Conservation (phyloP, 345 rosid species). For the Citrus australasica region DNA sequence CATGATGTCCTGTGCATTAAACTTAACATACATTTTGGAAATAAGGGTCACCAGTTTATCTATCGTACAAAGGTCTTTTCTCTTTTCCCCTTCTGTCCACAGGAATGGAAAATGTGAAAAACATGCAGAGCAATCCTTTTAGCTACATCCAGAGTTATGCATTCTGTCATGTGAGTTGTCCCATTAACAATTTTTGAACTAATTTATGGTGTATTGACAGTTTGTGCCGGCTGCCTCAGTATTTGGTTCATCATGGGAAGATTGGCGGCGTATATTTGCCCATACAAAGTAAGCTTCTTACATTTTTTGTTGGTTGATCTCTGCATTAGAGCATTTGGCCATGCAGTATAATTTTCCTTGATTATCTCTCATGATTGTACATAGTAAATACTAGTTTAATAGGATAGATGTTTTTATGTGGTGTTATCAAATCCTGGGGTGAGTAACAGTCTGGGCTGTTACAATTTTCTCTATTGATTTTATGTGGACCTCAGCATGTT, state of each 20-base stretch:
- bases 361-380: not conserved
- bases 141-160: not conserved
- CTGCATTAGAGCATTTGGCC: not conserved
- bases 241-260: conserved; percentile 68
- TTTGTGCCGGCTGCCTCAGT: conserved; percentile 70
- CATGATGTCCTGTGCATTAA: not conserved
- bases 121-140: not conserved
- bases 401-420: not conserved
- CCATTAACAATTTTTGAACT: not conserved
- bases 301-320: not conserved
- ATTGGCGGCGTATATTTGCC: conserved; percentile 69
- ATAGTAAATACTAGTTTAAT: not conserved
- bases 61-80: not conserved
- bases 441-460: not conserved
- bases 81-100: not conserved
- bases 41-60: not conserved
- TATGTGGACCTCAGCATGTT: not conserved
- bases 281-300: conserved; percentile 45
- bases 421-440: not conserved
- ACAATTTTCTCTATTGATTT: not conserved
- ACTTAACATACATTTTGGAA: not conserved
- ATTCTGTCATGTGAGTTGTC: not conserved
- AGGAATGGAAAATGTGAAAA: not conserved
- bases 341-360: not conserved
- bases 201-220: conserved; percentile 34